Conservation (phyloP, 257 asterid genomes). For the Gynochthodes officinalis region DNA sequence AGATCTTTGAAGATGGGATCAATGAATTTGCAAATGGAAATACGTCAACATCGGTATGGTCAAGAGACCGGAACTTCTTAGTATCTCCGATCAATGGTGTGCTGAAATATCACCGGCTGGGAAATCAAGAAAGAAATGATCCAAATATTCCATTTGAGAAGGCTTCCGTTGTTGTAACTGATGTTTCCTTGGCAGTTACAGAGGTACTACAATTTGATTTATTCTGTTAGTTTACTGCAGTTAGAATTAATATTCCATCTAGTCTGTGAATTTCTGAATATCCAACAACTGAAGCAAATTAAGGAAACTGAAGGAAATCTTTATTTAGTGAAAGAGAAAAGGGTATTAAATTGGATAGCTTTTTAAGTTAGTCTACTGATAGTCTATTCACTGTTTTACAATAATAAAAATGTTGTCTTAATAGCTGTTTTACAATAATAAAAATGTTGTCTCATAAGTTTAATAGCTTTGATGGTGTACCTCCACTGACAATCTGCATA, state of each 20-base stretch:
- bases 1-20: constrained; percentile 96
- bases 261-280: not conserved
- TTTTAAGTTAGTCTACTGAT: not conserved
- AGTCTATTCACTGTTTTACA: not conserved
- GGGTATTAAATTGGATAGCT: not conserved
- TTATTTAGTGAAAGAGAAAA: not conserved
- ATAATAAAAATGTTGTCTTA: not conserved
- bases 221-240: constrained; percentile 7
- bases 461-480: not conserved
- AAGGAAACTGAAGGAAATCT: not conserved
- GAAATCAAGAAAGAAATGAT: constrained; percentile 87
- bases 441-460: not conserved
- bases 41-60: constrained; percentile 54
- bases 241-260: constrained; percentile 10
- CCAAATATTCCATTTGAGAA: constrained; percentile 78
- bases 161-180: constrained; percentile 73
- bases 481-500: not conserved
- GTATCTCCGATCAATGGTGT: constrained; percentile 95
- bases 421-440: not conserved
- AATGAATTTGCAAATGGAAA: constrained; percentile 54
- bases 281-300: not conserved
- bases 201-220: constrained; percentile 56
- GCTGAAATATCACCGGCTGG: constrained; percentile 92
- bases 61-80: constrained; percentile 61
- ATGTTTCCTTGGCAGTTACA: constrained; percentile 78